Evolutionary conservation across 2,329 filamentous ascomycete species (phyloP), one percentile per base, ranked within the genome.

Genomic region (Lasiodiplodia gonubiensis): DNA sequence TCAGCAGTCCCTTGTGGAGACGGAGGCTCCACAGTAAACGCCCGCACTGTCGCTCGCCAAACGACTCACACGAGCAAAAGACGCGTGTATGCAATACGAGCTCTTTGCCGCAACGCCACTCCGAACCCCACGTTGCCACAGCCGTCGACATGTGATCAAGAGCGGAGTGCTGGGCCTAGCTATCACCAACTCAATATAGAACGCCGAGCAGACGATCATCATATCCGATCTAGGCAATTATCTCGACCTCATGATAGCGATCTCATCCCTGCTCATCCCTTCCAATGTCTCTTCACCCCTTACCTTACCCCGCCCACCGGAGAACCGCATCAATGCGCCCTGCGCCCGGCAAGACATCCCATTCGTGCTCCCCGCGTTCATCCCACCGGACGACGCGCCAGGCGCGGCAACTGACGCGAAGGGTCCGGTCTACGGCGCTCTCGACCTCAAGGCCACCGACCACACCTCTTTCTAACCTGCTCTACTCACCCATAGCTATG

Each of bases 301-400:
- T 59, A 86, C 84, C 10, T 83, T 87, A 80, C 80, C 83, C 63
- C 86, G 85, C 70, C 77, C 82, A 11, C 84, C 84, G 1, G 85
- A 86, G 72, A 87, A 87, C 72, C 79, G 85, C 25, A 72, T 86
- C 57, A 85, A 84, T 71, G 78, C 80, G 18, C 75, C 74, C 8
- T 86, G 82, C 69, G 82, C 82, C 51, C 85, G 86, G 72, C 83
- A 85, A 69, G 30, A 6, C 30, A 81, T 86, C 46, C 86, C 86
- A 69, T 33, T 33, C 73, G 77, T 39, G 83, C 84, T 2, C 82
- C 85, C 66, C 80, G 80, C 70, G 75, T 33, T 8, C 4, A 74
- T 87, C 6, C 27, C 64, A 27, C 42, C 54, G 14, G 46, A 53
- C 30, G 10, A 33, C 14, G 25, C 55, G 12, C 35, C 42, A 10